phyloP scores from a whole-genome alignment of 257 asterid genomes.

The Solanum medicagineum region DNA sequence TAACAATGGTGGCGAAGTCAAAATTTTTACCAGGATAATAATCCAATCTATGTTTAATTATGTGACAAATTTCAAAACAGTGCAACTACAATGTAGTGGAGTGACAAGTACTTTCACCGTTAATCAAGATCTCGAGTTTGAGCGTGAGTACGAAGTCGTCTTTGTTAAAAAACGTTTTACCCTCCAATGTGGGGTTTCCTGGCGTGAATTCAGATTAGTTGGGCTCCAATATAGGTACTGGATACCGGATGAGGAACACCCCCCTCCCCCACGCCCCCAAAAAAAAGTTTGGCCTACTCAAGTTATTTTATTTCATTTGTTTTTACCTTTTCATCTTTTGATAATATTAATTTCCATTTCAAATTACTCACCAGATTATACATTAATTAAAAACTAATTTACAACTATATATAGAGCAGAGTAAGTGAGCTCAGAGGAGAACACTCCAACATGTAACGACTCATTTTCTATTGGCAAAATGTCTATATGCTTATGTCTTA shows the following conservation, averaged over 20 bases:
- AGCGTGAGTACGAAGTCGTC: too few relatives aligned
- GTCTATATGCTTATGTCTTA: conserved; percentile 43
- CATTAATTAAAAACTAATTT: background rate
- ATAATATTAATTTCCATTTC: background rate
- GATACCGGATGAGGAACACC: too few relatives aligned
- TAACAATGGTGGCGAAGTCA: rapidly evolving
- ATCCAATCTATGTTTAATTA: background rate
- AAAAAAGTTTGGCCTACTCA: background rate
- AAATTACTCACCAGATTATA: background rate
- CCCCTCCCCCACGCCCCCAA: too few relatives aligned
- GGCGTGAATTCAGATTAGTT: too few relatives aligned
- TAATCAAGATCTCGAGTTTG: too few relatives aligned
- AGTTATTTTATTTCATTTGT: background rate
- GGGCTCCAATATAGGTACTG: too few relatives aligned
- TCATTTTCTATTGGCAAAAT: conserved; percentile 19
- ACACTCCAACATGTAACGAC: conserved; percentile 43
- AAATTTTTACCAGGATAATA: background rate
- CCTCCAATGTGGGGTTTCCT: too few relatives aligned
- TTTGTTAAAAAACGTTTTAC: too few relatives aligned
- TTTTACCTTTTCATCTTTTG: background rate
- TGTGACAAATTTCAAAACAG: background rate
- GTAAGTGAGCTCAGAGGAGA: conserved; percentile 13
- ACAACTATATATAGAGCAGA: background rate
- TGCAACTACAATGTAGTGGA: background rate
- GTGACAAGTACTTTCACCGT: too few relatives aligned